phyloP scores from a whole-genome alignment of 1,284 basidiomycete species.

The Microstroma glucosiphilum region DNA sequence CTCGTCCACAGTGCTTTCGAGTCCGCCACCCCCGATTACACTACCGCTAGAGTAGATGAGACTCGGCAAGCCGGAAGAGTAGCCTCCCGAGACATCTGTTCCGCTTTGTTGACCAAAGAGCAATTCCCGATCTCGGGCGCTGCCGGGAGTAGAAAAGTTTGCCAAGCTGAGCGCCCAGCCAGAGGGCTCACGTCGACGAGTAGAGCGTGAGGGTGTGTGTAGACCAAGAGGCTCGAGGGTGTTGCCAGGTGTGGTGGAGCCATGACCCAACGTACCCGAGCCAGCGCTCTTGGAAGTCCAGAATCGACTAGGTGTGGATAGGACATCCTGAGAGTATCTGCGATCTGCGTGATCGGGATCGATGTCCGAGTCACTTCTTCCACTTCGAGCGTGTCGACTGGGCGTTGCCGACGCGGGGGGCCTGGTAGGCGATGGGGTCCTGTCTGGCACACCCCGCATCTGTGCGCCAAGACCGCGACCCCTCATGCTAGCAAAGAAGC shows the following conservation, averaged over 20 bases:
- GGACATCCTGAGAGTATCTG: constrained; percentile 1
- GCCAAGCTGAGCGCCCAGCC: constrained; percentile 4
- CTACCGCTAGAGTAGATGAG: not conserved
- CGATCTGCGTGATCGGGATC: not conserved
- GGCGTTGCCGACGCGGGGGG: not conserved
- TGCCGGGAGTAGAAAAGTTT: constrained; percentile 1
- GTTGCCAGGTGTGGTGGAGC: not conserved
- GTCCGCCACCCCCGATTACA: not conserved
- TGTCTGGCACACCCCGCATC: no score
- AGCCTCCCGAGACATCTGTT: not conserved
- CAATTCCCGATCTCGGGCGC: not conserved
- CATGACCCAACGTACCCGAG: not conserved
- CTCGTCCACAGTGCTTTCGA: not conserved
- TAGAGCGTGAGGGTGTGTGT: constrained; percentile 4
- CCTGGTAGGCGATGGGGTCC: no score
- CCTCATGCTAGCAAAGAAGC: not conserved
- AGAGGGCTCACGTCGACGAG: constrained; percentile 2
- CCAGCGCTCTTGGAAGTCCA: not conserved
- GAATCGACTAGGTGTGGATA: not conserved
- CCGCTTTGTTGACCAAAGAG: not conserved
- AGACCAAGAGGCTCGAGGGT: constrained; percentile 1
- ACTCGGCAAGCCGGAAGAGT: not conserved
- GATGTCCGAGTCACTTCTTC: no score
- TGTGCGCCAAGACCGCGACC: not conserved
- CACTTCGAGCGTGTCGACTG: not conserved